Evolutionary conservation across 1,284 basidiomycete genomes (phyloP).

Genomic region (Ganoderma lingzhi): DNA sequence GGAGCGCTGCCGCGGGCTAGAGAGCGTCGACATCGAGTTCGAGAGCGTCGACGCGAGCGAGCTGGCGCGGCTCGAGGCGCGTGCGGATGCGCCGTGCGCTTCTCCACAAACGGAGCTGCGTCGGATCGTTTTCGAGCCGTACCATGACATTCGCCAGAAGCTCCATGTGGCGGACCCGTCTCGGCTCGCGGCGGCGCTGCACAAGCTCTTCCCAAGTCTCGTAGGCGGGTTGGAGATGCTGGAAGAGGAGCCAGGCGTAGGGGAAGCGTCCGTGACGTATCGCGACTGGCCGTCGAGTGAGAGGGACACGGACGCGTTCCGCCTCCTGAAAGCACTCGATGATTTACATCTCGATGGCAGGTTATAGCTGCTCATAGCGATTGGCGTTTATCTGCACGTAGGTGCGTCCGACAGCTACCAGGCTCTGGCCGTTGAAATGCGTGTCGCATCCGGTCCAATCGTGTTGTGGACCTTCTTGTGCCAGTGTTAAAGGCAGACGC

Average conservation of each 20-base stretch:
- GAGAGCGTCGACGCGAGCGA: not conserved
- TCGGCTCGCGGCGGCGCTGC: not conserved
- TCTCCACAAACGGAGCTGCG: not conserved
- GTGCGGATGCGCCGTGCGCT: not conserved
- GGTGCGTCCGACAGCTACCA: too few relatives aligned
- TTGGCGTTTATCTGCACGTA: too few relatives aligned
- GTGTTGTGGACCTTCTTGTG: too few relatives aligned
- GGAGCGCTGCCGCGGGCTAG: not conserved
- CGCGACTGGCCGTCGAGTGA: not conserved
- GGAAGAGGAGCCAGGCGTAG: not conserved
- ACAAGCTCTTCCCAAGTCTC: not conserved
- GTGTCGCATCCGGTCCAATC: too few relatives aligned
- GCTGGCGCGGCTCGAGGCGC: not conserved
- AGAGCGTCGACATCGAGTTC: not conserved
- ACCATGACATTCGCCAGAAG: not conserved
- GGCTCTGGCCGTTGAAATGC: too few relatives aligned
- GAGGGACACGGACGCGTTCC: not conserved
- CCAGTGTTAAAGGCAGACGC: too few relatives aligned
- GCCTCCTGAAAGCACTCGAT: not conserved
- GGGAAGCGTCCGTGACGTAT: not conserved
- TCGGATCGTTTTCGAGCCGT: not conserved
- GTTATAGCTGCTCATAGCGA: too few relatives aligned
- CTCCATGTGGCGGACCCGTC: not conserved
- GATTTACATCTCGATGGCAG: too few relatives aligned
- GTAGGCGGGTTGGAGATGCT: not conserved